Conservation (phyloP, 2,329 filamentous ascomycete species). For the Cladosporium sp. region DNA sequence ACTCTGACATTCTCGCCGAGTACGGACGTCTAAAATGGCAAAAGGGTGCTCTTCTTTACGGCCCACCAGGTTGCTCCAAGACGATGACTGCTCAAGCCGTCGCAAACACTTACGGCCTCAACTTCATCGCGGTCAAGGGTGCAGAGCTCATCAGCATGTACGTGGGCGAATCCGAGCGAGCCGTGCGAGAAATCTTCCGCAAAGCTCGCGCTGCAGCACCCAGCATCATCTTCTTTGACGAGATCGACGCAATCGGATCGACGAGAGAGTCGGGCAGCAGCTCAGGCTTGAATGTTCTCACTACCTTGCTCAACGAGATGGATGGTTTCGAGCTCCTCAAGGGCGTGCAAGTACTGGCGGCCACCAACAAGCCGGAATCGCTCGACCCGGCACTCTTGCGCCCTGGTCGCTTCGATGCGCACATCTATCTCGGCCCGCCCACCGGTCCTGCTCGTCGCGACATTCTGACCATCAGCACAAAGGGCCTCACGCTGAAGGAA, state of each 20-base stretch:
- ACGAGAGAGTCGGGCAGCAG: constrained; percentile 45
- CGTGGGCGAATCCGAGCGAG: constrained; percentile 86
- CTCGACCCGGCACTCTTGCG: constrained; percentile 81
- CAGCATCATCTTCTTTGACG: constrained; percentile 94
- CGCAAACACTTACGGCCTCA: constrained; percentile 82
- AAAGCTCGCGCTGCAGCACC: constrained; percentile 80
- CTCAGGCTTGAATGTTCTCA: constrained; percentile 71
- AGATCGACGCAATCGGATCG: constrained; percentile 77
- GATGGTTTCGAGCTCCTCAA: constrained; percentile 83
- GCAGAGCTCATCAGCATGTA: constrained; percentile 95
- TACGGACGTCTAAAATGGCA: constrained; percentile 52
- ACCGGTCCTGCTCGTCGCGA: constrained; percentile 65
- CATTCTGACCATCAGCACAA: constrained; percentile 65
- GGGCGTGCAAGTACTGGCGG: constrained; percentile 80
- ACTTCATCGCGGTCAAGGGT: constrained; percentile 91
- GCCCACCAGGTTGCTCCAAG: constrained; percentile 90
- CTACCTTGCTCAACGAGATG: constrained; percentile 88
- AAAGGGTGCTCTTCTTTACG: constrained; percentile 83
- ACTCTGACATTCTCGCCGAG: constrained; percentile 45
- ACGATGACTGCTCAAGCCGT: constrained; percentile 87
- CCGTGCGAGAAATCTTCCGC: constrained; percentile 76
- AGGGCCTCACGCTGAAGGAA: constrained; percentile 49
- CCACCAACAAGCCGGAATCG: constrained; percentile 82
- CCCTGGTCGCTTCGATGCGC: constrained; percentile 75
- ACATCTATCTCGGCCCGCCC: constrained; percentile 81